phyloP scores from a whole-genome alignment of 2,329 filamentous ascomycete species.

The Aspergillus novoparasiticus region DNA sequence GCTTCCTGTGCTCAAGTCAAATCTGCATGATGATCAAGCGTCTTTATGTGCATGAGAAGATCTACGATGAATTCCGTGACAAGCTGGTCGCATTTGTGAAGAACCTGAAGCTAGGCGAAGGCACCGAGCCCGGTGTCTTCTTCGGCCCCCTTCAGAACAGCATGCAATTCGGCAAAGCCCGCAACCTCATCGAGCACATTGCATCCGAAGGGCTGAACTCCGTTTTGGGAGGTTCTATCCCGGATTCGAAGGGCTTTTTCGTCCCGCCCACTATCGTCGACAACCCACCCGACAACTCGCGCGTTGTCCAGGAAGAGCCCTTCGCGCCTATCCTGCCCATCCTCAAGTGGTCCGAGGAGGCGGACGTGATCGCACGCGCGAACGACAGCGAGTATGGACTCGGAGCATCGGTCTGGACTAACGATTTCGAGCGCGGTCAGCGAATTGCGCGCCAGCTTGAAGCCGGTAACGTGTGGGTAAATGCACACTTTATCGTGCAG shows the following conservation, averaged over 20 bases:
- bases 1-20: slow-evolving; percentile 58
- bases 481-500: slow-evolving; percentile 42
- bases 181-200: slow-evolving; percentile 58
- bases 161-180: slow-evolving; percentile 65
- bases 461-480: slow-evolving; percentile 64
- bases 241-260: slow-evolving; percentile 57
- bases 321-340: slow-evolving; percentile 68
- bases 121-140: slow-evolving; percentile 47
- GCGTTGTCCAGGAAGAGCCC: slow-evolving; percentile 61
- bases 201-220: slow-evolving; percentile 57
- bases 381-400: slow-evolving; percentile 58
- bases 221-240: slow-evolving; percentile 51
- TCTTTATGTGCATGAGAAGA: slow-evolving; percentile 62
- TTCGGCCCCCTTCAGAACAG: slow-evolving; percentile 66
- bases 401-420: slow-evolving; percentile 61
- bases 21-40: slow-evolving; percentile 62
- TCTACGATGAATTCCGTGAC: slow-evolving; percentile 59
- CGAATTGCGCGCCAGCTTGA: slow-evolving; percentile 58
- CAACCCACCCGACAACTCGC: slow-evolving; percentile 58
- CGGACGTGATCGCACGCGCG: slow-evolving; percentile 59
- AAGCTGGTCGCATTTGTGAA: slow-evolving; percentile 51
- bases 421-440: slow-evolving; percentile 54
- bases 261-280: slow-evolving; percentile 62
- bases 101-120: slow-evolving; percentile 40
- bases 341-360: slow-evolving; percentile 62